Percentiles rank a stretch among this genome's conserved stretches.
These are phyloP conservation scores for Flaveria floridana DNA, from an alignment of 140 eudicot genomes.

Conservation along the genomic window DNA sequence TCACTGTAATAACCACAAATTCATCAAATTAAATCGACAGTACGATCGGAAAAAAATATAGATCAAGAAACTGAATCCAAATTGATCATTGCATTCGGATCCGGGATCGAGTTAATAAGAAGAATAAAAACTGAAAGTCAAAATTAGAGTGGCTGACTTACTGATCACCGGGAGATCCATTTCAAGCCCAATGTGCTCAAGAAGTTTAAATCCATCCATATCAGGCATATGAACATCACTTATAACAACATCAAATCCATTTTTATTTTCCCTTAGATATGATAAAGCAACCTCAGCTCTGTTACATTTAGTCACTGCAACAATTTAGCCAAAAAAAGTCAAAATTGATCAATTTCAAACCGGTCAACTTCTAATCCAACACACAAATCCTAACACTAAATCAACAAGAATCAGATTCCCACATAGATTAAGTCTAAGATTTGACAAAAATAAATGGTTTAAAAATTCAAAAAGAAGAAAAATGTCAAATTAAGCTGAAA, in stretches of 20 bases:
- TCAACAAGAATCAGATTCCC: neutral
- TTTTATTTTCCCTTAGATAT: conserved; percentile 51
- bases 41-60: neutral
- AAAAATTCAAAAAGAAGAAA: neutral
- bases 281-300: conserved; percentile 49
- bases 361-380: conserved; percentile 11
- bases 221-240: conserved; percentile 98
- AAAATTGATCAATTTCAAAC: conserved; percentile 7
- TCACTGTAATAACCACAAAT: conserved; percentile 47
- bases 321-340: conserved; percentile 22
- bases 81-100: conserved; percentile 5
- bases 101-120: neutral
- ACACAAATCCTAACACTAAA: conserved; percentile 7
- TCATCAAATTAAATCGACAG: neutral
- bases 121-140: conserved; percentile 18
- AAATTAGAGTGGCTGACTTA: conserved; percentile 37
- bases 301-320: conserved; percentile 43
- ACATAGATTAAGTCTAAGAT: neutral
- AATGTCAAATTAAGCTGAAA: conserved; percentile 4
- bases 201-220: conserved; percentile 95
- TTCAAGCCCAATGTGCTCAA: conserved; percentile 80
- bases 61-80: conserved; percentile 15
- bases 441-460: too few relatives aligned
- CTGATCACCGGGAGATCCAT: conserved; percentile 97
- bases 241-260: conserved; percentile 72